A percentile compares a stretch with the other conserved stretches of the same genome.
Evolutionary conservation across 2,329 filamentous ascomycete species (phyloP).

Genomic region (Ceratocystis harringtonii): DNA sequence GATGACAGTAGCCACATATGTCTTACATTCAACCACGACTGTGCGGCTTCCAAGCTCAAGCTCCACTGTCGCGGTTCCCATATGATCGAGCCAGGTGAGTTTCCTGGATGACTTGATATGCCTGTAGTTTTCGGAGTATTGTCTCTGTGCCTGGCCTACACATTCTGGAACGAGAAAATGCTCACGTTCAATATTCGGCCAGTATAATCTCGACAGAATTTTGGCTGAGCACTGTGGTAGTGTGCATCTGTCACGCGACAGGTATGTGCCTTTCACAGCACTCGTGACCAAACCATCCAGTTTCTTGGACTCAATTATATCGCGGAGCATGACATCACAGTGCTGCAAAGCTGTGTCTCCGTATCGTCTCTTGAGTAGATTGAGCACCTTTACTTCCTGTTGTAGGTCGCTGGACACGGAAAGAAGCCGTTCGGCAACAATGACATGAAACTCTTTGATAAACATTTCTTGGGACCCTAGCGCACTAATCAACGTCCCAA

Average conservation of each 20-base stretch:
- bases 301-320: conserved; percentile 68
- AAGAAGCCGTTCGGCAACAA: conserved; percentile 70
- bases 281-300: conserved; percentile 38
- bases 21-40: conserved; percentile 56
- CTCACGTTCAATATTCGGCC: conserved; percentile 61
- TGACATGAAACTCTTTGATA: conserved; percentile 81
- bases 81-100: conserved; percentile 71
- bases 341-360: conserved; percentile 75
- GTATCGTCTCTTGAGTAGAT: conserved; percentile 76
- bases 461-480: conserved; percentile 84
- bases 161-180: conserved; percentile 47
- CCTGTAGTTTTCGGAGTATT: conserved; percentile 64
- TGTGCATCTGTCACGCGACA: neutral
- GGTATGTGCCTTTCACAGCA: neutral
- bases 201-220: conserved; percentile 84
- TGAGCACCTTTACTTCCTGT: conserved; percentile 68
- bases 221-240: conserved; percentile 49
- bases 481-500: conserved; percentile 75
- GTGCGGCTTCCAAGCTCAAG: conserved; percentile 71
- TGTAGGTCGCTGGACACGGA: conserved; percentile 53
- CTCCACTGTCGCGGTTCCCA: conserved; percentile 67
- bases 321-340: conserved; percentile 94
- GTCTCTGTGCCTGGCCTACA: conserved; percentile 46
- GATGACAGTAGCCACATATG: conserved; percentile 79
- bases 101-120: conserved; percentile 69